These are phyloP conservation scores for Penicillium sp. DNA, from an alignment of 2,329 filamentous ascomycete species.

Conservation along the genomic window DNA sequence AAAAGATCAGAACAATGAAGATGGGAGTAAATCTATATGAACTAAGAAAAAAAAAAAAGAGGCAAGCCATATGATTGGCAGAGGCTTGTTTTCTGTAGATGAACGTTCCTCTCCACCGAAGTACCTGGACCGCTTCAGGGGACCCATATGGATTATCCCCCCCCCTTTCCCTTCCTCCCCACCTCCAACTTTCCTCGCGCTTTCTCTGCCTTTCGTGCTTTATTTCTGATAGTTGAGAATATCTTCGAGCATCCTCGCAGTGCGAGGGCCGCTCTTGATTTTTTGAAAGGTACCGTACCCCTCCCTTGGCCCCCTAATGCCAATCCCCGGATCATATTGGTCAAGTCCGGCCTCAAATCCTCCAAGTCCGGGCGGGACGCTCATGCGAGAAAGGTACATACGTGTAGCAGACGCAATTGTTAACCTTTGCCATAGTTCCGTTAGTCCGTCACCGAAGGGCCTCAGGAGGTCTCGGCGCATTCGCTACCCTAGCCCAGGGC, in stretches of 20 bases:
- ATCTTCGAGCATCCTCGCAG: constrained; percentile 24
- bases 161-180: constrained; percentile 10
- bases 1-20: too few species aligned
- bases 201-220: not conserved
- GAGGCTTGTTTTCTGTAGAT: constrained; percentile 26
- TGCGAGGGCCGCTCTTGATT: constrained; percentile 24
- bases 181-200: constrained; percentile 13
- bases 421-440: constrained; percentile 11
- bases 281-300: constrained; percentile 11
- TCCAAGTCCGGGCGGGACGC: not conserved
- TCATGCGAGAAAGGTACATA: not conserved
- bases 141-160: constrained; percentile 5
- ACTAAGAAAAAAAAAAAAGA: not conserved
- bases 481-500: constrained; percentile 12
- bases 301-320: constrained; percentile 8
- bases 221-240: constrained; percentile 6
- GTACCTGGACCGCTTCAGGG: constrained; percentile 9
- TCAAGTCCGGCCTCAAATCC: not conserved
- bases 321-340: not conserved
- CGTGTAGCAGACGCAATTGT: not conserved
- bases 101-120: constrained; percentile 5
- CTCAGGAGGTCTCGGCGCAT: constrained; percentile 28
- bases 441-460: constrained; percentile 13
- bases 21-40: not conserved
- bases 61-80: constrained; percentile 18